Percentiles rank a stretch among this genome's conserved stretches.
Evolutionary conservation across 768 basidiomycete genomes (phyloP).

Genomic region (button mushroom (Agaricus bisporus)): DNA sequence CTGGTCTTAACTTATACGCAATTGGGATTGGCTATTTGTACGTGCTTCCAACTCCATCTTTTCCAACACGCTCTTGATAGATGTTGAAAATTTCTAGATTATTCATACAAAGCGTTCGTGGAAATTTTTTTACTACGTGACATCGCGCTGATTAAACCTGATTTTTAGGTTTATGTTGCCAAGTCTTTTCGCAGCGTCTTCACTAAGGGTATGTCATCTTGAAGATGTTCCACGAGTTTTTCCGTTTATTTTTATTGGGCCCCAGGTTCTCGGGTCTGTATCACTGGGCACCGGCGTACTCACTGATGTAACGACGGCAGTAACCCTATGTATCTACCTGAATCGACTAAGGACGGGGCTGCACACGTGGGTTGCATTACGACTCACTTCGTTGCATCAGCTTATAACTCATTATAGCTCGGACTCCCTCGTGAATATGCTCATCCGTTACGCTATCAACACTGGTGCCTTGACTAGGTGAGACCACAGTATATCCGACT

Average conservation of each 20-base stretch:
- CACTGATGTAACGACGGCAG: constrained; percentile 56
- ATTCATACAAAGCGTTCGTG: constrained; percentile 8
- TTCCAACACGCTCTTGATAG: background rate
- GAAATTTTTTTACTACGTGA: background rate
- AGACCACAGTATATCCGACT: background rate
- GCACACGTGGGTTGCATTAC: constrained; percentile 28
- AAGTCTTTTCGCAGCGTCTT: constrained; percentile 33
- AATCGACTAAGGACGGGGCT: constrained; percentile 52
- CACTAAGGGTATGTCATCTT: constrained; percentile 35
- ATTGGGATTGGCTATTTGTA: constrained; percentile 30
- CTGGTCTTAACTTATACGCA: constrained; percentile 41
- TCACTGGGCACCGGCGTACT: constrained; percentile 47
- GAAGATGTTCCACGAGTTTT: background rate
- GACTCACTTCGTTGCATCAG: background rate
- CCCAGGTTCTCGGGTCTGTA: constrained; percentile 41
- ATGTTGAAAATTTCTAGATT: background rate
- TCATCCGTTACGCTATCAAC: constrained; percentile 58
- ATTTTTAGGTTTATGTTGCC: constrained; percentile 31
- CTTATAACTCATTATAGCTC: constrained; percentile 29
- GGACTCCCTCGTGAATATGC: constrained; percentile 51
- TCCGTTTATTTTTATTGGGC: background rate
- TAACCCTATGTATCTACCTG: constrained; percentile 53
- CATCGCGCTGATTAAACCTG: background rate
- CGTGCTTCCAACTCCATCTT: constrained; percentile 3
- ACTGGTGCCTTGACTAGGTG: constrained; percentile 62